phyloP scores from a whole-genome alignment of 306 rosid species.

The Cicer cuneatum region DNA sequence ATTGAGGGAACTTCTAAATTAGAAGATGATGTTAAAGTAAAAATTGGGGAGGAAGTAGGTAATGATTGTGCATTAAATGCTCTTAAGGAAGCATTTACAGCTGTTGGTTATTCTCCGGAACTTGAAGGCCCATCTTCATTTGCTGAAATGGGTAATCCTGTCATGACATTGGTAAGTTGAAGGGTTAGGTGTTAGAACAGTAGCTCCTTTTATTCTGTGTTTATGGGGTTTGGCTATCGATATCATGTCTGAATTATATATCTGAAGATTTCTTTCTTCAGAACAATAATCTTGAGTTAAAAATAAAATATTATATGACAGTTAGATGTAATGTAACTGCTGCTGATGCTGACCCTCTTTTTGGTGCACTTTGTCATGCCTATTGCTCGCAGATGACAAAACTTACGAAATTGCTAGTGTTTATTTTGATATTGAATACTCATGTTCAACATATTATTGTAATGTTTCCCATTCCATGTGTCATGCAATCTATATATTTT shows the following conservation, averaged over 20 bases:
- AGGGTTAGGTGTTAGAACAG: constrained; percentile 23
- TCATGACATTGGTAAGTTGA: constrained; percentile 86
- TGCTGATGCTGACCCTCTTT: constrained; percentile 22
- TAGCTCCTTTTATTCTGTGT: constrained; percentile 19
- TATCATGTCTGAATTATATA: constrained; percentile 30
- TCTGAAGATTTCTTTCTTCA: constrained; percentile 9
- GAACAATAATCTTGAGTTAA: constrained; percentile 24
- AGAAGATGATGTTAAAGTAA: constrained; percentile 55
- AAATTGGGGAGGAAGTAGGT: constrained; percentile 52
- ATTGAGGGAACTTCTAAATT: constrained; percentile 52
- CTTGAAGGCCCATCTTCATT: constrained; percentile 75
- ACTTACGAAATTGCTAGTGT: constrained; percentile 35
- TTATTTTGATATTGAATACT: constrained; percentile 35
- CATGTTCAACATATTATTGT: not conserved
- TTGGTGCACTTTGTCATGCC: constrained; percentile 30
- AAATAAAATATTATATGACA: not conserved
- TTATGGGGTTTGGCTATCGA: constrained; percentile 10
- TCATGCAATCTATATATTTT: constrained; percentile 26
- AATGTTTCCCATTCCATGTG: constrained; percentile 12
- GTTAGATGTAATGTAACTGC: constrained; percentile 36
- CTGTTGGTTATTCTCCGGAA: constrained; percentile 68
- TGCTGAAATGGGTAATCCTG: constrained; percentile 90
- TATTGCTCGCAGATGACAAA: constrained; percentile 28
- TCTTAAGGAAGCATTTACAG: constrained; percentile 85
- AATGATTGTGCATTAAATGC: constrained; percentile 71